Base-by-base conservation (phyloP, 176 grass and related monocot genomes). In the Zoysia japonica region DNA sequence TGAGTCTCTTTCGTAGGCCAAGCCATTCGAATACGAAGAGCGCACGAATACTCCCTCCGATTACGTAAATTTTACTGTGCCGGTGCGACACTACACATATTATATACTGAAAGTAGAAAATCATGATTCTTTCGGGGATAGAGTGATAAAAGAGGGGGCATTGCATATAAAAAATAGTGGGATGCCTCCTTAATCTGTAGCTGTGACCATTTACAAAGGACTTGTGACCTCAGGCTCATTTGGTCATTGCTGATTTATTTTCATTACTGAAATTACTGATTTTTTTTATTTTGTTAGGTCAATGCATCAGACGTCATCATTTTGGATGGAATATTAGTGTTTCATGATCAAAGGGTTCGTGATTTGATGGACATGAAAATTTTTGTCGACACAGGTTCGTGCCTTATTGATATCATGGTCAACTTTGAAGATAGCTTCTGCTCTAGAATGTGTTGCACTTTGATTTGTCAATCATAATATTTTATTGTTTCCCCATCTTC, bases 321-420 rank as follows among this genome's bases (percentile, higher is more conserved):
- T 90, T 75, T 97, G 83, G 91, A 94, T 70, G 92, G 96, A 6
- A 99, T 99, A 67, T 91, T 99, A 70, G 86, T 95, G 69, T 95
- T 99, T 73, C 96, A 99, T 81, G 96, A 99, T 86, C 92, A 81
- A 53, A 85, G 57, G 43, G 90, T 95, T 85, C 87, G 96, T 67
- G 71, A 89, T 79, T 76, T 99, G 83, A 93, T 99, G 96, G 89
- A 99, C 68, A 95, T 99, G 96, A 99, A 99, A 85, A 88, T 91
- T 66, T 99, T 99, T 83, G 92, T 99, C 55, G 92, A 99, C 82
- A 93, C 96, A 99, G 92, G 96, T 99, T 73, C 50, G 41, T 50
- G 49, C 5, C 28, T 70, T 85, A 65, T 76, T 13, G 11, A 17
- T 8, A 45, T 37, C 75, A 51, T 37, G 5, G 9, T 15, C 10